These are phyloP conservation scores for Suillus subaureus DNA, from an alignment of 768 basidiomycete species.

Conservation along the genomic window DNA sequence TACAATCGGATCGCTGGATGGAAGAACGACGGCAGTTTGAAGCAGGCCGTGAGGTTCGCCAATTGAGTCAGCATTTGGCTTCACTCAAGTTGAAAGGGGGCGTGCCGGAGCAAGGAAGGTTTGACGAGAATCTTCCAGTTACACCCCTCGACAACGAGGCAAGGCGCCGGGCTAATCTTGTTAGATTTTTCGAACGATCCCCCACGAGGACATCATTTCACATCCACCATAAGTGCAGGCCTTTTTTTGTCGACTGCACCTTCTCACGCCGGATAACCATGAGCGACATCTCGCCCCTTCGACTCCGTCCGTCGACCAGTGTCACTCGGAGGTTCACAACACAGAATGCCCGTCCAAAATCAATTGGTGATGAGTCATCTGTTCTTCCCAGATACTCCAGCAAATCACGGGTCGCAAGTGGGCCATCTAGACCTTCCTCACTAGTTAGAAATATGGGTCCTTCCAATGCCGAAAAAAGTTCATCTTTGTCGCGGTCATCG, in stretches of 20 bases:
- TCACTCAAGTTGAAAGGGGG: conserved; percentile 28
- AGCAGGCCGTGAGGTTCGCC: conserved; percentile 39
- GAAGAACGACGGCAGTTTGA: conserved; percentile 46
- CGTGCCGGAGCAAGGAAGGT: conserved; percentile 9
- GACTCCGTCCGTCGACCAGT: conserved; percentile 32
- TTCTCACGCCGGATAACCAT: conserved; percentile 38
- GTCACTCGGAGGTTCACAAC: conserved; percentile 28
- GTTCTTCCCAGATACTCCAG: conserved; percentile 32
- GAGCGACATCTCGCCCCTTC: conserved; percentile 37
- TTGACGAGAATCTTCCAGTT: conserved; percentile 22
- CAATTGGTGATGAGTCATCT: conserved; percentile 29
- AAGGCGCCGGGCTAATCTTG: conserved; percentile 39
- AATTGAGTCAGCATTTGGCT: conserved; percentile 38
- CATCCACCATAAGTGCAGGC: conserved; percentile 33
- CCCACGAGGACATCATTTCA: conserved; percentile 36
- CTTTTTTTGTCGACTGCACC: conserved; percentile 29
- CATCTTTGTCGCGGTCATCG: conserved; percentile 11
- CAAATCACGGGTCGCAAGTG: conserved; percentile 23
- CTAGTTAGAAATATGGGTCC: conserved; percentile 13
- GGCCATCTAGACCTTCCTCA: conserved; percentile 17
- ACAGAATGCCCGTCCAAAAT: conserved; percentile 28
- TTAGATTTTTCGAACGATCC: conserved; percentile 40
- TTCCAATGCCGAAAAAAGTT: neutral
- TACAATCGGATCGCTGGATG: conserved; percentile 53
- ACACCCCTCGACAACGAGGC: conserved; percentile 22